Evolutionary conservation across 1,139 yeast species (phyloP).

Genomic region (Arxiozyma slooffiae): DNA sequence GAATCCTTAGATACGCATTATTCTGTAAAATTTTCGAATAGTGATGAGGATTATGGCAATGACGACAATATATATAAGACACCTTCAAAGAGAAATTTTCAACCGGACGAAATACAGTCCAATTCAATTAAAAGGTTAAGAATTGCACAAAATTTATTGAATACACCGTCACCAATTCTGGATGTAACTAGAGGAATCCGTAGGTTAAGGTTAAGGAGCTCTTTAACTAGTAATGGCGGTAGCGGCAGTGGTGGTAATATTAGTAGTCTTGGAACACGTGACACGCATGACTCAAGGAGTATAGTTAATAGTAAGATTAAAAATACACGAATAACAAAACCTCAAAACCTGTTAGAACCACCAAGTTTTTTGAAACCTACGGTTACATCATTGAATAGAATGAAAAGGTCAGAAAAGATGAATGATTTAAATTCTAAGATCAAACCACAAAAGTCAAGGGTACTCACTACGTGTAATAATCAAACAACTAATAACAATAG

Average conservation of each 20-base stretch:
- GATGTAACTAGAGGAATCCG: slow-evolving; percentile 24
- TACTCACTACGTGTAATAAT: not conserved
- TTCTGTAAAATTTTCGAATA: slow-evolving; percentile 14
- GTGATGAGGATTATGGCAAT: slow-evolving; percentile 7
- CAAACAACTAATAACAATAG: no score
- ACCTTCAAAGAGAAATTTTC: slow-evolving; percentile 4
- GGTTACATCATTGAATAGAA: slow-evolving; percentile 13
- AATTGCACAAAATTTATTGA: not conserved
- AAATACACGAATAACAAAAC: slow-evolving; percentile 16
- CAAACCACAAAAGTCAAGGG: not conserved
- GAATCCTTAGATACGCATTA: slow-evolving; percentile 30
- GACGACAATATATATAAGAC: slow-evolving; percentile 4
- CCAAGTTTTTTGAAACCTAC: slow-evolving; percentile 15
- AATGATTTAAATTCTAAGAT: not conserved
- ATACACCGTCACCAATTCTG: slow-evolving; percentile 14
- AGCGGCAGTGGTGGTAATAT: no score
- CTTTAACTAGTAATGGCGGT: no score
- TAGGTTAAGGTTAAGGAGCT: slow-evolving; percentile 17
- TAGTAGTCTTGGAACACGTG: not conserved
- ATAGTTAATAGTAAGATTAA: slow-evolving; percentile 8
- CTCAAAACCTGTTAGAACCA: slow-evolving; percentile 13
- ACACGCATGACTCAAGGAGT: slow-evolving; percentile 4
- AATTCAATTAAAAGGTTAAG: slow-evolving; percentile 7
- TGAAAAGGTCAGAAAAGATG: slow-evolving; percentile 4
- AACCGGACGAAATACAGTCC: slow-evolving; percentile 2